These are phyloP conservation scores for Pseudopithomyces chartarum DNA, from an alignment of 2,329 filamentous ascomycete species.

Conservation along the genomic window DNA sequence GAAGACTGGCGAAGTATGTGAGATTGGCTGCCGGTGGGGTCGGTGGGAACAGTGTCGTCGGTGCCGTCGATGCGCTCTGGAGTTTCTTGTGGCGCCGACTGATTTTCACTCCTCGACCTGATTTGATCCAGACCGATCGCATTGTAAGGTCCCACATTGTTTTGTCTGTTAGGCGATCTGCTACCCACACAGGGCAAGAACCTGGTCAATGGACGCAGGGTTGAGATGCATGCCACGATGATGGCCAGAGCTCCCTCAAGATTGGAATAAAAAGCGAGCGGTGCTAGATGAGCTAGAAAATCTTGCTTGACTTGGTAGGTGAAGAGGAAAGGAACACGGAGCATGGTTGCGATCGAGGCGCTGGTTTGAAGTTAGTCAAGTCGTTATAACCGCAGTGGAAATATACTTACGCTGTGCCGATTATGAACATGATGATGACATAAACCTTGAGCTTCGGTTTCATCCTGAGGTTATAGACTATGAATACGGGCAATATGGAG, in stretches of 20 bases:
- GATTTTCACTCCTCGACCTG: not conserved
- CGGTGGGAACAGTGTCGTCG: no score
- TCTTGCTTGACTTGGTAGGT: conserved; percentile 42
- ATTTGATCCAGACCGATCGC: not conserved
- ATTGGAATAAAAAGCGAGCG: conserved; percentile 50
- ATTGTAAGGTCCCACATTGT: not conserved
- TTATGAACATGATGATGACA: conserved; percentile 41
- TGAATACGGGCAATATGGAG: conserved; percentile 39
- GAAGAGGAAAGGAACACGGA: conserved; percentile 50
- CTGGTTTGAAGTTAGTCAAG: conserved; percentile 18
- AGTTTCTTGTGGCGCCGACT: not conserved
- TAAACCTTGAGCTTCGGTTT: conserved; percentile 44
- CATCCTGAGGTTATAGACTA: conserved; percentile 48
- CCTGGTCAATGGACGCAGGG: conserved; percentile 48
- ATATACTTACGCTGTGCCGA: conserved; percentile 43
- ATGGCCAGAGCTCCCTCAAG: conserved; percentile 53
- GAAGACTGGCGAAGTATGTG: no score
- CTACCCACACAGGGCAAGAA: conserved; percentile 23
- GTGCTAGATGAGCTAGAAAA: conserved; percentile 44
- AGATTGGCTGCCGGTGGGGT: no score
- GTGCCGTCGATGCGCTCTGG: not conserved
- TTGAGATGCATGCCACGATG: conserved; percentile 50
- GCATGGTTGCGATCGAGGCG: conserved; percentile 39
- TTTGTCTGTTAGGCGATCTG: not conserved
- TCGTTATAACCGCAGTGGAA: conserved; percentile 7